phyloP scores from a whole-genome alignment of 108 stramenopile species.

The Cyclotella sp. region DNA sequence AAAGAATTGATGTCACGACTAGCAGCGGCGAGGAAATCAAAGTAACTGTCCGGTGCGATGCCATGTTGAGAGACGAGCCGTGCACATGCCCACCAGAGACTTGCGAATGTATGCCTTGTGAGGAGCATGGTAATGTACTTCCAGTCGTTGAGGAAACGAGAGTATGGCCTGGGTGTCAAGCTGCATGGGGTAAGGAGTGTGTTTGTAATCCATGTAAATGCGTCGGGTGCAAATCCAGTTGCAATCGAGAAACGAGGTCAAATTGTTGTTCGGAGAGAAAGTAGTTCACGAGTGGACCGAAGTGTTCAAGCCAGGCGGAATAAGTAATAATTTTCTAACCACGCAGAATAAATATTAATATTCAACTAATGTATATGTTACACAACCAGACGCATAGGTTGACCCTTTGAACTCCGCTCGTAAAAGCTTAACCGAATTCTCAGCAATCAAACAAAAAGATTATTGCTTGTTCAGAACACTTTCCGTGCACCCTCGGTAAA shows the following conservation, averaged over 20 bases:
- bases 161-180: constrained; percentile 11
- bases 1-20: constrained; percentile 36
- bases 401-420: too few species aligned
- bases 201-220: constrained; percentile 46
- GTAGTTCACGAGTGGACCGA: background rate
- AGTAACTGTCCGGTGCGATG: constrained; percentile 44
- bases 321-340: too few species aligned
- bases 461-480: too few species aligned
- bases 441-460: too few species aligned
- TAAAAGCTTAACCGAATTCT: too few species aligned
- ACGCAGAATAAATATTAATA: too few species aligned
- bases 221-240: constrained; percentile 35
- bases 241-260: background rate
- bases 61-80: constrained; percentile 42
- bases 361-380: too few species aligned
- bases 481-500: too few species aligned
- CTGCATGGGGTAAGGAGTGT: constrained; percentile 42
- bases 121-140: constrained; percentile 47
- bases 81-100: constrained; percentile 54
- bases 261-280: constrained; percentile 2
- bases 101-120: constrained; percentile 50
- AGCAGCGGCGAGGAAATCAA: constrained; percentile 25
- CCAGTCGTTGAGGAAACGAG: background rate
- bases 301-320: too few species aligned
- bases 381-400: too few species aligned